Conservation (phyloP, 2,329 filamentous ascomycete species). For the Dactylellina cionopaga region DNA sequence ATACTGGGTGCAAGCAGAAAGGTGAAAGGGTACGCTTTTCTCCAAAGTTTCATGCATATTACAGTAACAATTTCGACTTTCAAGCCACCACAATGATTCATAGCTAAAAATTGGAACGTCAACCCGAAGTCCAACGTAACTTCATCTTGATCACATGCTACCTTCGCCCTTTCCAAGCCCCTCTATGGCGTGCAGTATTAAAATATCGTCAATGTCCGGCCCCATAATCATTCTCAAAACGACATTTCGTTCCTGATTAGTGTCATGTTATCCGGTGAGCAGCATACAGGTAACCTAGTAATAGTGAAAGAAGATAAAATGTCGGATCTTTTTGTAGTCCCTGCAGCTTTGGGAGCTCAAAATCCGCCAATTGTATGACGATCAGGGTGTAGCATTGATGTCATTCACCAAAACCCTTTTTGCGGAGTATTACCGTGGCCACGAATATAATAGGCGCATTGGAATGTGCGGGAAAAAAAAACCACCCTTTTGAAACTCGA, state of each 20-base stretch:
- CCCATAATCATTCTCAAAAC: slow-evolving; percentile 15
- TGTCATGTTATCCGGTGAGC: slow-evolving; percentile 25
- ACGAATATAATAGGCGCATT: not conserved
- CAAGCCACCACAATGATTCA: slow-evolving; percentile 24
- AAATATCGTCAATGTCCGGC: slow-evolving; percentile 14
- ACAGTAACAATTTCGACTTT: not conserved
- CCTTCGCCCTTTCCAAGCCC: slow-evolving; percentile 19
- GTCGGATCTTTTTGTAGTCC: slow-evolving; percentile 1
- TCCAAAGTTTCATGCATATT: slow-evolving; percentile 10
- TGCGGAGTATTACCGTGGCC: not conserved
- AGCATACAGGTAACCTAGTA: slow-evolving; percentile 27
- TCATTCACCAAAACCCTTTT: too few relatives aligned
- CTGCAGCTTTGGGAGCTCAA: too few relatives aligned
- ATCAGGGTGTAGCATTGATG: too few relatives aligned
- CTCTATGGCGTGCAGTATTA: slow-evolving; percentile 8
- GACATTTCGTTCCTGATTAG: slow-evolving; percentile 40
- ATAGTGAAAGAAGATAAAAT: too few relatives aligned
- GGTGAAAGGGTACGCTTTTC: not conserved
- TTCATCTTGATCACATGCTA: slow-evolving; percentile 30
- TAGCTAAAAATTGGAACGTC: slow-evolving; percentile 3
- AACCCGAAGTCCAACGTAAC: slow-evolving; percentile 17
- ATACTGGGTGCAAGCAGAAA: not conserved
- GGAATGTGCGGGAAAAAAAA: not conserved
- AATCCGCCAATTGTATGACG: too few relatives aligned
- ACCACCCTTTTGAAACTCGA: not conserved